These are phyloP conservation scores for Amphicarpaea edgeworthii DNA, from an alignment of 306 rosid genomes.

Conservation along the genomic window DNA sequence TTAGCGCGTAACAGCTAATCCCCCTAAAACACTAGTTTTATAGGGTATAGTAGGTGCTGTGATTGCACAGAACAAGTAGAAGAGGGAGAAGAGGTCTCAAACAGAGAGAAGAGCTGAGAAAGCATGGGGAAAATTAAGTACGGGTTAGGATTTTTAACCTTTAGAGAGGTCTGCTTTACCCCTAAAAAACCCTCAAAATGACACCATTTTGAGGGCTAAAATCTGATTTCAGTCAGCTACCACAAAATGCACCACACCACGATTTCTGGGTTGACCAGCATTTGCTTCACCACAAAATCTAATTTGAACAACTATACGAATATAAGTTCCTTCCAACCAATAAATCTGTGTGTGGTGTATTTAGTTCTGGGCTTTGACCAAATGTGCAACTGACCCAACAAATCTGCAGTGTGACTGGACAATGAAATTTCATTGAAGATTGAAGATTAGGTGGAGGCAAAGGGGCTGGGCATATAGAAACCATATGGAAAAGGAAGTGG, in stretches of 20 bases:
- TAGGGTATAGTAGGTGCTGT: neutral
- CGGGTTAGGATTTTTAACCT: neutral
- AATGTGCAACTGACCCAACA: neutral
- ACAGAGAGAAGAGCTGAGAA: neutral
- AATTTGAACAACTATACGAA: conserved; percentile 7
- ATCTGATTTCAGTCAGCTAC: neutral
- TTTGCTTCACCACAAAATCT: neutral
- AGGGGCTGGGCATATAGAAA: neutral
- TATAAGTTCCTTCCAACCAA: conserved; percentile 24
- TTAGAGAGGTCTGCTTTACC: neutral
- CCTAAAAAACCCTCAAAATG: neutral
- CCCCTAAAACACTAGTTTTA: neutral
- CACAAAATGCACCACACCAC: neutral
- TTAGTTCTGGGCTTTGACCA: conserved; percentile 8
- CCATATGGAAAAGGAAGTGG: conserved; percentile 27
- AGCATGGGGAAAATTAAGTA: neutral
- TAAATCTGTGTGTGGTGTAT: conserved; percentile 27
- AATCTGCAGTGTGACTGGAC: neutral
- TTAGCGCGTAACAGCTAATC: neutral
- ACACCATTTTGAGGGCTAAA: too few relatives aligned
- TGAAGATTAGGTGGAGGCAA: neutral
- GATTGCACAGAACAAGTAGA: neutral
- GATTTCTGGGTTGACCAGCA: neutral
- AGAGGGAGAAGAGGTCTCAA: neutral
- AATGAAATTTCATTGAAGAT: neutral